Evolutionary conservation across 192 early-diverging fungal species (phyloP), one percentile per base, ranked within the genome.

Genomic region (Backusella tuberculispora): DNA sequence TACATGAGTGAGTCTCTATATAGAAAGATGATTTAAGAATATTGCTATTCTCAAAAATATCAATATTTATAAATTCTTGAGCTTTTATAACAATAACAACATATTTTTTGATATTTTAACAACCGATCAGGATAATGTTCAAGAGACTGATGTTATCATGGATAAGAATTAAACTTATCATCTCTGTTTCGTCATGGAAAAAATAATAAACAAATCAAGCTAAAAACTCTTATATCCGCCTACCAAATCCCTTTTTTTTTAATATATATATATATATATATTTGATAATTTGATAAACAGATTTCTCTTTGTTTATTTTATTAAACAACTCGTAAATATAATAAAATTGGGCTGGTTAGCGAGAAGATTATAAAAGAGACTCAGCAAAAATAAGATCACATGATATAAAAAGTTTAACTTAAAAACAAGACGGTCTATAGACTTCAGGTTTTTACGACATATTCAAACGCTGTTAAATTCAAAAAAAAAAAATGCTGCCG

Each of bases 331-430:
- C 29, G 29, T 34, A 34, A 34, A 34, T 34, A 5, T 60, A n/a
- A 53, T 8, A 8, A 53, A 53, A 53, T 21, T 53, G 21, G 53
- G 21, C 53, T 24, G 21, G 19, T 60, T 60, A 60, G 53, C 26
- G 53, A 60, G 26, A 10, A 21, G 21, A 60, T 60, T 60, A 24
- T 7, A 60, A 60, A 60, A 60, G 53, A 26, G 53, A 60, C 53
- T 60, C 53, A 60, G 53, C 53, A 60, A 24, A 53, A 60, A 60
- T 0, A 19, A 60, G 53, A 60, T 60, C 53, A 60, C 53, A 60
- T 60, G 53, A 60, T 60, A 60, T 12, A 60, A 7, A 60, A 60
- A 60, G 53, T 19, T 60, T 60, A 60, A 60, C 21, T 60, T 60
- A 60, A 60, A 56, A 60, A 24, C 21, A 12, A 10, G 21, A 60